Base-by-base conservation (phyloP, 2,329 filamentous ascomycete genomes). In the Fusarium buxicola region DNA sequence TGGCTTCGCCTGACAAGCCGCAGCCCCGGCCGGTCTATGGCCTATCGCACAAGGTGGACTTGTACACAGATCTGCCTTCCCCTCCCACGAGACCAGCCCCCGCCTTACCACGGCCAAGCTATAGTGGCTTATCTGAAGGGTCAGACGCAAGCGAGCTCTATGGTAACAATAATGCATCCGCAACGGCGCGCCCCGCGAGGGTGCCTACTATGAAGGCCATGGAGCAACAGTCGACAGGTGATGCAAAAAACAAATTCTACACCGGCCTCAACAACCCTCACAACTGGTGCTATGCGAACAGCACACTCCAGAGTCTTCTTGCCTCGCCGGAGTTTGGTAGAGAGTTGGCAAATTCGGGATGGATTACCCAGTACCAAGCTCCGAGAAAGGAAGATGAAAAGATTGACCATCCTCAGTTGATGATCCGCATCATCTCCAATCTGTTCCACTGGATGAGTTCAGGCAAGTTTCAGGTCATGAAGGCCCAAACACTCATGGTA, bases 251-350 rank as follows among this genome's bases (percentile, higher is more conserved):
- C 25, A 74, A 60, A 32, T 58, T 67, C 34, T 73, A 73, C 34
- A 78, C 92, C 10, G 94, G 94, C 0, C 82, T 97, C 11, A 80
- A 87, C 56, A 97, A 97, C 68, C 91, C 92, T 35, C 86, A 88
- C 1, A 89, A 90, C 41, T 94, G 91, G 65, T 97, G 94, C 74
- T 97, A 97, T 73, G 93, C 95, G 82, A 97, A 97, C 75, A 89
- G 92, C n/a, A 89, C 89, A 0, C 81, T 98, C 24, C 94, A 98
- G 75, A 91, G 90, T 58, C 79, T 97, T 15, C 90, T 91, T 56
- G 89, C 89, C 2, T 94, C 93, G 1, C 72, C 86, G 72, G 77
- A 86, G 77, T 84, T 97, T 84, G 80, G 85, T 77, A 73, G 87
- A 78, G 80, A 89, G 80, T 72, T 90, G 72, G 71, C 92, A 77